Conservation (phyloP, 1,284 basidiomycete species). For the Naganishia cerealis region DNA sequence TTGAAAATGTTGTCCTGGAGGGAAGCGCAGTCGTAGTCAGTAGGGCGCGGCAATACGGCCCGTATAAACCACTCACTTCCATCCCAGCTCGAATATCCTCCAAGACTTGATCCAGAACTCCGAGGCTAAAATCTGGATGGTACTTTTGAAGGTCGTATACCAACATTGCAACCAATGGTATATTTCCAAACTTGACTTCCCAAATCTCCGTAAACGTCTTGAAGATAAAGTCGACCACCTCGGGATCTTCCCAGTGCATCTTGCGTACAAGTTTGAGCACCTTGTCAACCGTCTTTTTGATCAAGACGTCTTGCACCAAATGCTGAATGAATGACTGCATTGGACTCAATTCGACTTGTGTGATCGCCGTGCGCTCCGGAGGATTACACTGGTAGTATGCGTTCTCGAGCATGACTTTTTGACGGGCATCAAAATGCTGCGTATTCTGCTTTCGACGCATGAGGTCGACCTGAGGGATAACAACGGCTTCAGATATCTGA, state of each 20-base stretch:
- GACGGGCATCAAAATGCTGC: constrained; percentile 87
- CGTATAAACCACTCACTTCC: constrained; percentile 58
- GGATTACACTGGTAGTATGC: constrained; percentile 99
- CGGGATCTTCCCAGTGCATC: constrained; percentile 85
- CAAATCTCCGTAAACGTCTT: constrained; percentile 92
- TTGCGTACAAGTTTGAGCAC: constrained; percentile 88
- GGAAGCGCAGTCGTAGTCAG: constrained; percentile 3
- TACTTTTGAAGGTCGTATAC: constrained; percentile 90
- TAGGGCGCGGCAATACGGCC: no score
- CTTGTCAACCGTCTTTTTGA: constrained; percentile 88
- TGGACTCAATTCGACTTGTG: constrained; percentile 79
- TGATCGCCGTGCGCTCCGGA: constrained; percentile 81
- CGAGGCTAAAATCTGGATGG: constrained; percentile 81
- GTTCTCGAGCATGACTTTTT: constrained; percentile 87
- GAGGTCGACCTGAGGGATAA: constrained; percentile 71
- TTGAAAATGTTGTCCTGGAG: constrained; percentile 80
- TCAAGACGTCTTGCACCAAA: constrained; percentile 83
- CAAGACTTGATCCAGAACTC: constrained; percentile 88
- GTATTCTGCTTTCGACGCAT: constrained; percentile 91
- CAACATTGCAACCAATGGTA: constrained; percentile 88
- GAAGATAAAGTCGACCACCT: constrained; percentile 56
- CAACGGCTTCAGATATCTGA: constrained; percentile 25
- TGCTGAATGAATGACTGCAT: constrained; percentile 92
- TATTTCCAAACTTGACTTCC: constrained; percentile 90
- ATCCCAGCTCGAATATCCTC: constrained; percentile 88